Evolutionary conservation across 768 basidiomycete genomes (phyloP).

Genomic region (Mycena alexandri): DNA sequence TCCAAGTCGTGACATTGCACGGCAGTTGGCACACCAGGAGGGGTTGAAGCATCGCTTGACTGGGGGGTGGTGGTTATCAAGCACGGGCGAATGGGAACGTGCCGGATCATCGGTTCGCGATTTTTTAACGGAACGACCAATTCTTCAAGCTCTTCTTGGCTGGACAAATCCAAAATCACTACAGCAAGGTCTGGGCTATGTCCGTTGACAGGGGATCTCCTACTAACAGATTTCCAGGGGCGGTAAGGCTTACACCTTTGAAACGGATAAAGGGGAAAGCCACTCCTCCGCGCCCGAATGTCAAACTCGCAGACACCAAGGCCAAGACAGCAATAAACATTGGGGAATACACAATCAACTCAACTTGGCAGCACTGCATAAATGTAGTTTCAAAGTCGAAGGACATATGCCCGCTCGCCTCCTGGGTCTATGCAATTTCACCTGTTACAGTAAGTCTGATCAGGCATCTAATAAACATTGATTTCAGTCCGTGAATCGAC

Average conservation of each 20-base stretch:
- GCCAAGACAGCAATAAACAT: slow-evolving; percentile 1
- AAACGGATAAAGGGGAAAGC: background rate
- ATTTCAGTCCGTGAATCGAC: no score
- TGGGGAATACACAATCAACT: background rate
- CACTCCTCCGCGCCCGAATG: background rate
- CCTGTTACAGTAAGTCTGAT: background rate
- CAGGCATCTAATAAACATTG: background rate
- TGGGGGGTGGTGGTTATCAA: background rate
- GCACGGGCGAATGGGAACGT: background rate
- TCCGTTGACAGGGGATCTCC: no score
- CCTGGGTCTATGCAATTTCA: no score
- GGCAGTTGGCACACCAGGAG: slow-evolving; percentile 1
- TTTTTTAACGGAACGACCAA: background rate
- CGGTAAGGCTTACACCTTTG: background rate
- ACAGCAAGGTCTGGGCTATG: background rate
- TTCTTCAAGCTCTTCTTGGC: slow-evolving; percentile 16
- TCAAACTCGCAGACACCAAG: background rate
- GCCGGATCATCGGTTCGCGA: background rate
- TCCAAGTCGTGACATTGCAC: no score
- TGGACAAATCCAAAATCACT: slow-evolving; percentile 1
- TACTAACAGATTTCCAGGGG: background rate
- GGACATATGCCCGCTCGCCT: background rate
- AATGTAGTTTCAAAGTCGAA: slow-evolving; percentile 4
- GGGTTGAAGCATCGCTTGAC: slow-evolving; percentile 10
- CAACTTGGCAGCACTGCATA: background rate